Base-by-base conservation (phyloP, 2,329 filamentous ascomycete species). In the Xylaria sp. region DNA sequence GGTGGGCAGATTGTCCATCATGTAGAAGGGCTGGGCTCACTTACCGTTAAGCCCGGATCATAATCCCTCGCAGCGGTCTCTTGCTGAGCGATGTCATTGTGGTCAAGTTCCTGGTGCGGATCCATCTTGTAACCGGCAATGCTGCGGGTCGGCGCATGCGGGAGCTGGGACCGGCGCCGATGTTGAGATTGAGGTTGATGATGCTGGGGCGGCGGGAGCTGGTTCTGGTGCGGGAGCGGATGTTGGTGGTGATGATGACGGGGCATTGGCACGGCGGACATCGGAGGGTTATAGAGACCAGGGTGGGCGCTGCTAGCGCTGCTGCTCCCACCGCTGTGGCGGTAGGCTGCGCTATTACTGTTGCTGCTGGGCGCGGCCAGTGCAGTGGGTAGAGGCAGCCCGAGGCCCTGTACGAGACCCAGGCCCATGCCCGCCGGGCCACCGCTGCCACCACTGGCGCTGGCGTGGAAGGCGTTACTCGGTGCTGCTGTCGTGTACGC, bases 21-120 rank as follows among this genome's bases (percentile, higher is more conserved):
- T 42, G 63, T 43, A 31, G 35, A 47, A 42, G 51, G 46, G 25
- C 54, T 57, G 72, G n/a, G n/a, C 5, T 31, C 9, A 31, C 80
- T 71, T 77, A 88, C 87, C 77, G 84, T 77, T 43, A 85, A 76
- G n/a, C 82, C 76, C 6, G 86, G 85, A 63, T 84, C 82, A 71
- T 87, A 89, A 40, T 85, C 82, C 59, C 83, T 78, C 9, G 87
- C 87, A 31, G 87, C 82, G 49, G 83, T 84, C 74, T 89, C 84
- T 74, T 89, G 86, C 55, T 85, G 85, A 42, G 79, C 81, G 56
- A 87, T 76, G 65, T 83, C 83, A 67, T 33, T 60, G 47, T 46
- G 59, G 15, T 66, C 60, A 12, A 66, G 51, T n/a, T 80, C 75
- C 45, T 70, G 72, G 37, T 71, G 70, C 60, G 68, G 61, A 49